Conservation (phyloP, 805 yeast genomes). For the Hagleromyces aurorensis region DNA sequence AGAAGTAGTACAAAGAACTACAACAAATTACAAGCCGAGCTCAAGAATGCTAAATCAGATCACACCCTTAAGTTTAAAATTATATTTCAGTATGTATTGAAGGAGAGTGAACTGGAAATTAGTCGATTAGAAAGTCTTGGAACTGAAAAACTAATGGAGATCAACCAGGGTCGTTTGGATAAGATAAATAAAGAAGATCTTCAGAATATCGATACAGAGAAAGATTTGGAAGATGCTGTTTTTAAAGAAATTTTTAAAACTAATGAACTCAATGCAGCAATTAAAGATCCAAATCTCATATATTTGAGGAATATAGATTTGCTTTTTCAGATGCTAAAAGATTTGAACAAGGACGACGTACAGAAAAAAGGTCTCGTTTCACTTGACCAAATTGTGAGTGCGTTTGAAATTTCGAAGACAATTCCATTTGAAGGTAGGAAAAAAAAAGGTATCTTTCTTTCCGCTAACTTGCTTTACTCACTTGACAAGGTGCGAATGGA, state of each 20-base stretch:
- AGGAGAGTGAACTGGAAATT: conserved; percentile 22
- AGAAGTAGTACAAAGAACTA: conserved; percentile 20
- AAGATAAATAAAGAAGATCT: conserved; percentile 5
- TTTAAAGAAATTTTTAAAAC: conserved; percentile 7
- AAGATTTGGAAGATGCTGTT: conserved; percentile 9
- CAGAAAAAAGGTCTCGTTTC: conserved; percentile 10
- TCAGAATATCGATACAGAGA: conserved; percentile 6
- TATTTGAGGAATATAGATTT: conserved; percentile 15
- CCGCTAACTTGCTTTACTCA: conserved; percentile 39
- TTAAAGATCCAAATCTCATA: background rate
- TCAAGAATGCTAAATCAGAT: conserved; percentile 3
- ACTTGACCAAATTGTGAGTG: conserved; percentile 30
- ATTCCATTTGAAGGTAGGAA: conserved; percentile 29
- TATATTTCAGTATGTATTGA: conserved; percentile 16
- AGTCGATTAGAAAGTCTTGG: conserved; percentile 13
- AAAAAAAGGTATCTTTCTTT: conserved; percentile 30
- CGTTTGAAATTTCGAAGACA: conserved; percentile 37
- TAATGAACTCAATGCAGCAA: conserved; percentile 2
- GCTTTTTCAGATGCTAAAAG: conserved; percentile 15
- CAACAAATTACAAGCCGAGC: conserved; percentile 7
- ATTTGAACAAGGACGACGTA: conserved; percentile 10
- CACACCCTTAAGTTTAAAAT: conserved; percentile 8
- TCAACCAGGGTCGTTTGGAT: conserved; percentile 1
- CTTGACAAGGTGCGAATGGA: conserved; percentile 39
- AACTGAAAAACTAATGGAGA: conserved; percentile 5